Evolutionary conservation across 495 filamentous ascomycete genomes (phyloP).

Genomic region (Durotheca rogersii): DNA sequence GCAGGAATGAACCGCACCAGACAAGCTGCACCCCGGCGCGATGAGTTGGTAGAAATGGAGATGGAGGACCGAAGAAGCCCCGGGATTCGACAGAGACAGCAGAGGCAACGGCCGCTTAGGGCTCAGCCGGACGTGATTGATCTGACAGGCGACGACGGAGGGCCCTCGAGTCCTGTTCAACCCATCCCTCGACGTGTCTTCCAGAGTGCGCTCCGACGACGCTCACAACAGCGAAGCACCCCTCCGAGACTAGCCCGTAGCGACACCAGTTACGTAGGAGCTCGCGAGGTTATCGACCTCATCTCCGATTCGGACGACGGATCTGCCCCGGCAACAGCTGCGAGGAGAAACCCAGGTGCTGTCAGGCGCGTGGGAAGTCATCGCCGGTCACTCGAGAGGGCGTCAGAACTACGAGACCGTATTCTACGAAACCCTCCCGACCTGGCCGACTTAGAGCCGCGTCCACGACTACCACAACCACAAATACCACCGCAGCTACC

Average conservation of each 20-base stretch:
- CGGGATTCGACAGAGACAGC: slow-evolving; percentile 3
- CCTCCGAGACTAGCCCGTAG: slow-evolving; percentile 43
- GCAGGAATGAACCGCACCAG: background rate
- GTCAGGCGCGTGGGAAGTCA: background rate
- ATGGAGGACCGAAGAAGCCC: slow-evolving; percentile 6
- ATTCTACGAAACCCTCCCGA: background rate
- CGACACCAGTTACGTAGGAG: slow-evolving; percentile 42
- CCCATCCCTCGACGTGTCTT: slow-evolving; percentile 4
- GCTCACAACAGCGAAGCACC: slow-evolving; percentile 32
- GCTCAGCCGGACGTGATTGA: slow-evolving; percentile 40
- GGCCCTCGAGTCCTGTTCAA: slow-evolving; percentile 4
- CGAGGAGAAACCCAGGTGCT: slow-evolving; percentile 5
- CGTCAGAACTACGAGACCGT: background rate
- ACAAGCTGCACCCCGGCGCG: slow-evolving; percentile 1
- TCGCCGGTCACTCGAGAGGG: background rate
- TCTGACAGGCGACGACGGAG: slow-evolving; percentile 44
- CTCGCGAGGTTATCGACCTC: slow-evolving; percentile 34
- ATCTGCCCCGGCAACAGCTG: slow-evolving; percentile 3
- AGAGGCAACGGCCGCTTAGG: slow-evolving; percentile 7
- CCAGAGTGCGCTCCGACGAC: slow-evolving; percentile 36
- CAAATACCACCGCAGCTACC: background rate
- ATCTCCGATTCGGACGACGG: slow-evolving; percentile 35
- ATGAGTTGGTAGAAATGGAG: slow-evolving; percentile 35
- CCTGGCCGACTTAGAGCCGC: background rate
- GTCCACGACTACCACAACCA: background rate